Conservation (phyloP, 352 stramenopile species). For the Globisporangium paroecandrum region DNA sequence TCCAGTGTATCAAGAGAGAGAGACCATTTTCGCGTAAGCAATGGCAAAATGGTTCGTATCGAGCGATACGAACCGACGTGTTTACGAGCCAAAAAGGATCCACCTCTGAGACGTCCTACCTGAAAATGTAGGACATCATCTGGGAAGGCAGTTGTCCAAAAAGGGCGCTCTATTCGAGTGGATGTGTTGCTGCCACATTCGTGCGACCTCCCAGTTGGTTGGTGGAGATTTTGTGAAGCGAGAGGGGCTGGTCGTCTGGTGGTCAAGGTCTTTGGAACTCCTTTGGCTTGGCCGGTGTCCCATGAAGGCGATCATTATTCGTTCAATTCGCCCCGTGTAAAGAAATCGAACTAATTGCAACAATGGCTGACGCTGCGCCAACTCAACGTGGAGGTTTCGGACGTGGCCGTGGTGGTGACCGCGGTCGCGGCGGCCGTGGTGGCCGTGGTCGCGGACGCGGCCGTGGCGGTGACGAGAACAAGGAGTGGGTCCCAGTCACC, state of each 20-base stretch:
- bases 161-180: conserved; percentile 2
- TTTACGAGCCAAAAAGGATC: neutral
- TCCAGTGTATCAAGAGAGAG: no score
- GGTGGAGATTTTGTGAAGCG: conserved; percentile 23
- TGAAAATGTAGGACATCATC: neutral
- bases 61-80: neutral
- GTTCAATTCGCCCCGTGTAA: conserved; percentile 81
- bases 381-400: conserved; percentile 93
- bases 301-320: conserved; percentile 38
- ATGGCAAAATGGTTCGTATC: conserved; percentile 4
- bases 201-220: conserved; percentile 34
- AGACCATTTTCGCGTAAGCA: neutral
- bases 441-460: conserved; percentile 84
- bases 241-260: no score
- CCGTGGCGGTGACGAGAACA: conserved; percentile 85
- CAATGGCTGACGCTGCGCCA: conserved; percentile 76
- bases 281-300: no score
- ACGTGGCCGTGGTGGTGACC: conserved; percentile 81
- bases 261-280: neutral
- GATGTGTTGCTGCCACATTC: conserved; percentile 24
- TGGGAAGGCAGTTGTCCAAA: no score
- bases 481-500: conserved; percentile 99
- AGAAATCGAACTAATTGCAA: conserved; percentile 45
- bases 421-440: conserved; percentile 82
- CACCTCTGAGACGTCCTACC: neutral